These are phyloP conservation scores for Penicilliopsis zonata DNA, from an alignment of 495 filamentous ascomycete species.

Conservation along the genomic window DNA sequence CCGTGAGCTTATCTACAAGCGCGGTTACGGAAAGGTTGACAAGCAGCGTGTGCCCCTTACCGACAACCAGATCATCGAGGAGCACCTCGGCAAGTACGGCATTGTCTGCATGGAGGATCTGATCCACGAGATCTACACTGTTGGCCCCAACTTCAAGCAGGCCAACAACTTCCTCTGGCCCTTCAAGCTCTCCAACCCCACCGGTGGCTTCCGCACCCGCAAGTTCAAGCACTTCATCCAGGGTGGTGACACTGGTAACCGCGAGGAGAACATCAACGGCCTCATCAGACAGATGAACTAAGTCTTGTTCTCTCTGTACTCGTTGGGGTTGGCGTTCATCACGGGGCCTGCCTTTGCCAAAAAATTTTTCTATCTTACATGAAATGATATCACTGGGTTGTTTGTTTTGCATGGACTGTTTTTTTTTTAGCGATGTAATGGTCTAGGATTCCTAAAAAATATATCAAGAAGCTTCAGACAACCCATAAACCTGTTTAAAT, in stretches of 20 bases:
- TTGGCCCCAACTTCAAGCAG: slow-evolving; percentile 99
- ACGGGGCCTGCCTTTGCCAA: slow-evolving; percentile 4
- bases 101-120: slow-evolving; percentile 99
- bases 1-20: slow-evolving; percentile 99
- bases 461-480: slow-evolving; percentile 26
- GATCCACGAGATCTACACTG: slow-evolving; percentile 98
- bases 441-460: slow-evolving; percentile 26
- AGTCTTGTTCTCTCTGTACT: slow-evolving; percentile 15
- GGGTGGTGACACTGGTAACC: slow-evolving; percentile 96
- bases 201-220: slow-evolving; percentile 82
- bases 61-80: slow-evolving; percentile 96
- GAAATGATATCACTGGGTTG: slow-evolving; percentile 20
- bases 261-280: slow-evolving; percentile 96
- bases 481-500: too few relatives aligned
- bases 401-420: slow-evolving; percentile 18
- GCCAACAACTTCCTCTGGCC: slow-evolving; percentile 99
- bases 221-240: slow-evolving; percentile 99
- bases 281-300: slow-evolving; percentile 99
- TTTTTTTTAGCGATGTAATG: slow-evolving; percentile 29
- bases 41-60: slow-evolving; percentile 93
- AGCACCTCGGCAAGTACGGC: slow-evolving; percentile 90
- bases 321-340: slow-evolving; percentile 1
- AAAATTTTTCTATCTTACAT: slow-evolving; percentile 6
- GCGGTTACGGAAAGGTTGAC: slow-evolving; percentile 94
- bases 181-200: slow-evolving; percentile 98